phyloP scores from a whole-genome alignment of 2,329 filamentous ascomycete genomes.

The Exophiala calicioides region DNA sequence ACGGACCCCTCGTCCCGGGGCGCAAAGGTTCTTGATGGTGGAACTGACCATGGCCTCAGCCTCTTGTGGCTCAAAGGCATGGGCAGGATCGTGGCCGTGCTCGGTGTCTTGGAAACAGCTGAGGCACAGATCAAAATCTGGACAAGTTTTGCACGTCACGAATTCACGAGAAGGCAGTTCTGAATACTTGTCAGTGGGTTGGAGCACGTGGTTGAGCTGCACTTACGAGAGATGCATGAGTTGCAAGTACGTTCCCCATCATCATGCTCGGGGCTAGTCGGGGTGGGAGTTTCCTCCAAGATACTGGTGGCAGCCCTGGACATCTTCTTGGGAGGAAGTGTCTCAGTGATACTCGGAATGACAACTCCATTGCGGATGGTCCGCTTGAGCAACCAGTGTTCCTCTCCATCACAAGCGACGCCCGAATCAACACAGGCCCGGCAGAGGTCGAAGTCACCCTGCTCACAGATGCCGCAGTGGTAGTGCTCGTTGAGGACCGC shows the following conservation, averaged over 20 bases:
- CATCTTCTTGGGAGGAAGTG: conserved; percentile 64
- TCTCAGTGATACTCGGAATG: conserved; percentile 82
- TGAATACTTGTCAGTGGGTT: conserved; percentile 36
- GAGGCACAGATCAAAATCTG: conserved; percentile 91
- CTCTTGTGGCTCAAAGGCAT: conserved; percentile 70
- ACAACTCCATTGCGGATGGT: conserved; percentile 75
- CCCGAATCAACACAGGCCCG: conserved; percentile 73
- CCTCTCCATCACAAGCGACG: conserved; percentile 72
- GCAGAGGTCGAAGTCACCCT: conserved; percentile 94
- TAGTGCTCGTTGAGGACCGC: conserved; percentile 81
- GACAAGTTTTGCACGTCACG: conserved; percentile 79
- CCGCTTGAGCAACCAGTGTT: conserved; percentile 95
- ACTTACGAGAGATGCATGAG: conserved; percentile 63
- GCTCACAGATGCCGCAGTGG: conserved; percentile 91
- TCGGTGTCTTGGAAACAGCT: conserved; percentile 71
- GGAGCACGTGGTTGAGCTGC: conserved; percentile 1
- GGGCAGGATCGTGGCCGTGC: conserved; percentile 89
- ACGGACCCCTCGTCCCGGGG: conserved; percentile 74
- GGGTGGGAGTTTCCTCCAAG: conserved; percentile 22
- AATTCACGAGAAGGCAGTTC: conserved; percentile 77
- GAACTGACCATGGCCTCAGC: conserved; percentile 62
- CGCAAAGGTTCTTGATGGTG: conserved; percentile 67
- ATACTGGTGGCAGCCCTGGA: conserved; percentile 19
- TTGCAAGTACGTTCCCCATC: conserved; percentile 56
- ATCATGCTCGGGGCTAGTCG: conserved; percentile 20